Conservation (phyloP, 2,329 filamentous ascomycete genomes). For the Ascochyta viciae-villosae region DNA sequence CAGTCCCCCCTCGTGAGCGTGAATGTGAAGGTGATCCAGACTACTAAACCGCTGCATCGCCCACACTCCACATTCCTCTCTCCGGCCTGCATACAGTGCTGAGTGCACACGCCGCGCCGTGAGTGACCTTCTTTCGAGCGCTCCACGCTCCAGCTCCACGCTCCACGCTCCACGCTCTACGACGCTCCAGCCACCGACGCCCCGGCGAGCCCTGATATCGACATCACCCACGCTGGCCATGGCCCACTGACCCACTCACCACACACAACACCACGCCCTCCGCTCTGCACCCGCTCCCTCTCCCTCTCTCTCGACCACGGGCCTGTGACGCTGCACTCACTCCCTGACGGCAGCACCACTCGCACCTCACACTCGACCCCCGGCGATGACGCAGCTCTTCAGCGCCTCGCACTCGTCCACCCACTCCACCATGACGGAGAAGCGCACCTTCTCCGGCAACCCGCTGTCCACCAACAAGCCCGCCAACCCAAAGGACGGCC, state of each 20-base stretch:
- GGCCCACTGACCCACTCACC: conserved; percentile 41
- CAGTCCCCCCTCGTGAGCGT: background rate
- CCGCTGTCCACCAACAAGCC: conserved; percentile 56
- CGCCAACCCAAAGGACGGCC: conserved; percentile 58
- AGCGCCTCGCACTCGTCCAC: conserved; percentile 47
- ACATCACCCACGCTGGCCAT: conserved; percentile 34
- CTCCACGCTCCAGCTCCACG: background rate
- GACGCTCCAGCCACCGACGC: conserved; percentile 33
- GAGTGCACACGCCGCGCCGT: conserved; percentile 16
- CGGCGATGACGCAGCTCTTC: conserved; percentile 53
- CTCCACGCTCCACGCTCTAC: background rate
- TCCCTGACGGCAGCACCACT: conserved; percentile 1
- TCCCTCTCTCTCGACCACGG: background rate
- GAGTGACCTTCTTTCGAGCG: conserved; percentile 37
- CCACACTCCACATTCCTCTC: conserved; percentile 1
- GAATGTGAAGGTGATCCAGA: background rate
- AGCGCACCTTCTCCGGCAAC: conserved; percentile 58
- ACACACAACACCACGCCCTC: conserved; percentile 20
- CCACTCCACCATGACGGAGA: conserved; percentile 52
- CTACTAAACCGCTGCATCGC: background rate
- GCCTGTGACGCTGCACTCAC: conserved; percentile 11
- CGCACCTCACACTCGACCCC: conserved; percentile 2
- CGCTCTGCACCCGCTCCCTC: conserved; percentile 3
- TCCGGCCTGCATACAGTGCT: background rate
- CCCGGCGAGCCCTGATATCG: conserved; percentile 24